Percentiles rank a stretch among this genome's conserved stretches.
Conservation (phyloP, 371 early-diverging fungal species). For the Apophysomyces elegans region DNA sequence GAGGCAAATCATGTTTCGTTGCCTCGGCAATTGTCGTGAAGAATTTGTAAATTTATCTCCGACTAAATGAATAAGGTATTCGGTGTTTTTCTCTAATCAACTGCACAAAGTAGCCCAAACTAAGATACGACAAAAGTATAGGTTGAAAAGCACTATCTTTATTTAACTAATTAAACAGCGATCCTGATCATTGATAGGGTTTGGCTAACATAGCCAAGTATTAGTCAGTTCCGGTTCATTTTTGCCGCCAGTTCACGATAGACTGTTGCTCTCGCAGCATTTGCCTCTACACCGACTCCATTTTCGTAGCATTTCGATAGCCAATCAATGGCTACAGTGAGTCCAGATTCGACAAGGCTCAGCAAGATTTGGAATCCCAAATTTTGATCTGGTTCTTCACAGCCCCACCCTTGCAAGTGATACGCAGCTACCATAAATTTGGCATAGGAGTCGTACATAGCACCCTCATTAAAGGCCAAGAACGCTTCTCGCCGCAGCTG, state of each 20-base stretch:
- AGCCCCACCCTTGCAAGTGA: slow-evolving; percentile 30
- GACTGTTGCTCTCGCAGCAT: slow-evolving; percentile 15
- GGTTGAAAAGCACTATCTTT: too few relatives aligned
- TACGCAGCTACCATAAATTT: slow-evolving; percentile 29
- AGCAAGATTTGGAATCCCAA: slow-evolving; percentile 13
- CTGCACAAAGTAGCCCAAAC: too few relatives aligned
- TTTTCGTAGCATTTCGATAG: slow-evolving; percentile 32
- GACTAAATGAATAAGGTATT: too few relatives aligned
- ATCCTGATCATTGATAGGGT: too few relatives aligned
- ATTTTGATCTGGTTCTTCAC: slow-evolving; percentile 13
- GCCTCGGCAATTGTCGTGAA: too few relatives aligned
- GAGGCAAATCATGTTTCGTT: too few relatives aligned
- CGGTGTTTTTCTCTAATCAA: too few relatives aligned
- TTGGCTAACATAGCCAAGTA: too few relatives aligned
- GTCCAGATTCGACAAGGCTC: slow-evolving; percentile 17
- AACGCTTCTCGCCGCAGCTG: slow-evolving; percentile 17
- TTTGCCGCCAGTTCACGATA: background rate
- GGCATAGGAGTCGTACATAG: slow-evolving; percentile 10
- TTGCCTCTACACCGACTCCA: slow-evolving; percentile 22
- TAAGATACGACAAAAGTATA: too few relatives aligned
- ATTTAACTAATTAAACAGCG: too few relatives aligned
- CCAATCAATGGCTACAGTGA: slow-evolving; percentile 15
- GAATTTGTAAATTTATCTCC: too few relatives aligned
- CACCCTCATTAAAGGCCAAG: slow-evolving; percentile 15
- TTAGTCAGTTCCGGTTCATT: too few relatives aligned